phyloP scores from a whole-genome alignment of 352 stramenopile species.

The Pythium folliculosum region DNA sequence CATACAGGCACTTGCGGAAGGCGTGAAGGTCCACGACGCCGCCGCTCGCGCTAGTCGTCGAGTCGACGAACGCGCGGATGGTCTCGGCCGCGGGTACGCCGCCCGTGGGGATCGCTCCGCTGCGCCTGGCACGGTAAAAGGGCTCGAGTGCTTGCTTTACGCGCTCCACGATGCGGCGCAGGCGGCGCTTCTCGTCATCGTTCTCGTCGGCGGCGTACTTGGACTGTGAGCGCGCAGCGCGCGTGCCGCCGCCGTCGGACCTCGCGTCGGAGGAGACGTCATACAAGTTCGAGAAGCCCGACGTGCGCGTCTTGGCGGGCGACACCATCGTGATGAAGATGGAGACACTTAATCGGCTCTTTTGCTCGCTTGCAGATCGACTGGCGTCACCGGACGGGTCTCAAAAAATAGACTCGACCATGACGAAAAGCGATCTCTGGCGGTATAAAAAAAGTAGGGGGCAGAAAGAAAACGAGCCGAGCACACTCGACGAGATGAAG shows the following conservation, averaged over 20 bases:
- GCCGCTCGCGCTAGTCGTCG: background rate
- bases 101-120: constrained; percentile 3
- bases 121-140: constrained; percentile 19
- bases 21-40: constrained; percentile 22
- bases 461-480: no score
- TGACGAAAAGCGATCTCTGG: no score
- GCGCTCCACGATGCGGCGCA: constrained; percentile 24
- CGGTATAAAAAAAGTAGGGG: no score
- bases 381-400: no score
- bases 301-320: constrained; percentile 14
- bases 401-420: no score
- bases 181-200: constrained; percentile 17
- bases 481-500: no score
- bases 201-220: constrained; percentile 7
- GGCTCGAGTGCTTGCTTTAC: constrained; percentile 34
- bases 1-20: constrained; percentile 44
- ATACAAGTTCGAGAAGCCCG: constrained; percentile 16
- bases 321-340: constrained; percentile 13
- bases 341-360: no score
- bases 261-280: background rate
- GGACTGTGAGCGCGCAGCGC: background rate
- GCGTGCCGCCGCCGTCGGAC: background rate
- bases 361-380: background rate
- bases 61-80: constrained; percentile 35
- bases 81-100: constrained; percentile 30